Evolutionary conservation across 2,329 filamentous ascomycete species (phyloP), one percentile per base, ranked within the genome.

Genomic region (Ophiostoma piceae): DNA sequence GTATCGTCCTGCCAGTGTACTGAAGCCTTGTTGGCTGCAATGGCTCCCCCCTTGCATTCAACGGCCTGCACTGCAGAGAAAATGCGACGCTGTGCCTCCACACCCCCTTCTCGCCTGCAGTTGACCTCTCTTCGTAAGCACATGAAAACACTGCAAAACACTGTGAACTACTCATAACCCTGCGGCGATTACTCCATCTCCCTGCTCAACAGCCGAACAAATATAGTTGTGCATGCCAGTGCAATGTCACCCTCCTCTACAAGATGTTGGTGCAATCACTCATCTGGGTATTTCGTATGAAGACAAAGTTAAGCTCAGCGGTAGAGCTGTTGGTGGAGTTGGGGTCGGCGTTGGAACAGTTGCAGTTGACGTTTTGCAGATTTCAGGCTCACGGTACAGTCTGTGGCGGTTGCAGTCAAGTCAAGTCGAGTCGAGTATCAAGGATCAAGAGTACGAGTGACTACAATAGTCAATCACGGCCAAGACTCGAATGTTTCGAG

Each of bases 141-240:
- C 26, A 29, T 29, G 37, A 39, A 39, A 39, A 39, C 12, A 14
- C 39, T 12, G 9, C 9, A 41, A 41, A 41, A 57, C 22, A 57
- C n/a, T 29, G 51, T 16, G 7, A 51, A 6, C 51, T 26, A 26
- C 51, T 57, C n/a, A 26, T 12, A 57, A 57, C 22, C 51, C 51
- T 57, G 51, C 51, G 51, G 51, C 51, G 51, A 57, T 57, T 57
- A 57, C 51, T 57, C 22, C 51, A 57, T 57, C n/a, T 26, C 51
- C 51, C 43, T 47, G 43, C 5, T 47, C 43, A 47, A 47, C 43
- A 47, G 43, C 43, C 51, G 51, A 57, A 57, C 51, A 57, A 29
- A 57, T 29, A 57, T 57, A 57, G 51, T 57, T 57, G 51, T 57
- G 51, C 51, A 57, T 57, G 51, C 11, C n/a, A 57, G 26, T 57